Conservation (phyloP, 2,329 filamentous ascomycete species). For the Apiospora pterosperma region DNA sequence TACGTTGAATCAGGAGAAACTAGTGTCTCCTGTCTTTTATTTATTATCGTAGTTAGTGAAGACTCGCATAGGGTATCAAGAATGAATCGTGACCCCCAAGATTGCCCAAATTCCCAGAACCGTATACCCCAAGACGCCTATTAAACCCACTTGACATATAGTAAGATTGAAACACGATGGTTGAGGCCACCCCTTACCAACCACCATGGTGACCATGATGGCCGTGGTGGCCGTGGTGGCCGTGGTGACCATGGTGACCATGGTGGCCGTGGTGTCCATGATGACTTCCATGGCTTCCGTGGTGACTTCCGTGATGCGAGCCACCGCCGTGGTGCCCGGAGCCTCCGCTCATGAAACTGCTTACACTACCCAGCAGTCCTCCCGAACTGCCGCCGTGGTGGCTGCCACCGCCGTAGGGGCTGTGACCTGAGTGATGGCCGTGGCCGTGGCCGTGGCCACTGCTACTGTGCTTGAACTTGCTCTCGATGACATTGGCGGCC, state of each 20-base stretch:
- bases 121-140: not conserved
- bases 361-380: slow-evolving; percentile 18
- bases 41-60: not conserved
- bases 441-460: slow-evolving; percentile 14
- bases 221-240: not conserved
- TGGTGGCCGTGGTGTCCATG: slow-evolving; percentile 11
- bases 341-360: slow-evolving; percentile 14
- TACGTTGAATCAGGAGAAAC: not conserved
- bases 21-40: not conserved
- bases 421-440: slow-evolving; percentile 8
- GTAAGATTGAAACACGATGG: not conserved
- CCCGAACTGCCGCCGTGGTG: slow-evolving; percentile 12
- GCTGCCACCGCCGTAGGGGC: slow-evolving; percentile 8
- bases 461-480: slow-evolving; percentile 31
- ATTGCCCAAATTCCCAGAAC: not conserved
- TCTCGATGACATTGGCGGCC: slow-evolving; percentile 49
- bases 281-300: slow-evolving; percentile 15
- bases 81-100: not conserved
- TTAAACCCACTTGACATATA: not conserved
- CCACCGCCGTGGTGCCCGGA: slow-evolving; percentile 9
- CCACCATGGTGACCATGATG: not conserved
- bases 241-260: not conserved
- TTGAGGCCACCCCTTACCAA: not conserved
- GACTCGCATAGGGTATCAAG: not conserved
- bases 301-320: slow-evolving; percentile 13